Percentiles rank a stretch among this genome's conserved stretches.
phyloP scores from a whole-genome alignment of 129 eudicot species.

The Saussurea involucrata region DNA sequence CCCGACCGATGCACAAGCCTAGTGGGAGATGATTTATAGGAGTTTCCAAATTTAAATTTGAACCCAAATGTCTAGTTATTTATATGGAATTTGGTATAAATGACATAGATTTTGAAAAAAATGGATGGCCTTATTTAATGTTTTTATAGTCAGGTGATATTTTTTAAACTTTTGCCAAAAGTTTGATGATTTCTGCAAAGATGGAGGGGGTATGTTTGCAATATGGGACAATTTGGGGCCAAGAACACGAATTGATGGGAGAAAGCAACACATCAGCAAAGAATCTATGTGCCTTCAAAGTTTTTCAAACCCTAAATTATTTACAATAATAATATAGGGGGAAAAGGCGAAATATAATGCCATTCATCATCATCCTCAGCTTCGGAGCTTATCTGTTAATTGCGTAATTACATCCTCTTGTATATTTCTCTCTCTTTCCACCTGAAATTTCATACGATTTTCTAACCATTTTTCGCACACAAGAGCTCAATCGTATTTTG shows the following conservation, averaged over 20 bases:
- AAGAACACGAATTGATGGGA: not conserved
- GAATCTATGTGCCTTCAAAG: slow-evolving; percentile 31
- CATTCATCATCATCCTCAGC: slow-evolving; percentile 13
- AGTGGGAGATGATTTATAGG: too few relatives aligned
- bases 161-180: too few relatives aligned
- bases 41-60: too few relatives aligned
- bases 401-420: slow-evolving; percentile 12
- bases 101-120: too few relatives aligned
- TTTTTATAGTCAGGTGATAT: too few relatives aligned
- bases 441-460: slow-evolving; percentile 19
- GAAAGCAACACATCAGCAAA: slow-evolving; percentile 40
- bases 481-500: not conserved
- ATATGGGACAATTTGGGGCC: not conserved
- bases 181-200: not conserved
- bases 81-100: too few relatives aligned
- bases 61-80: too few relatives aligned
- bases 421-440: not conserved
- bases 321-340: slow-evolving; percentile 1
- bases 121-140: too few relatives aligned
- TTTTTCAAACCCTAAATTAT: slow-evolving; percentile 24
- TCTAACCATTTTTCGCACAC: slow-evolving; percentile 1
- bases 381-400: slow-evolving; percentile 18
- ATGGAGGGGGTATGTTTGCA: slow-evolving; percentile 3
- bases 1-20: too few relatives aligned
- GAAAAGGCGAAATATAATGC: slow-evolving; percentile 7